These are phyloP conservation scores for Mycena venus DNA, from an alignment of 768 basidiomycete species.

Conservation along the genomic window DNA sequence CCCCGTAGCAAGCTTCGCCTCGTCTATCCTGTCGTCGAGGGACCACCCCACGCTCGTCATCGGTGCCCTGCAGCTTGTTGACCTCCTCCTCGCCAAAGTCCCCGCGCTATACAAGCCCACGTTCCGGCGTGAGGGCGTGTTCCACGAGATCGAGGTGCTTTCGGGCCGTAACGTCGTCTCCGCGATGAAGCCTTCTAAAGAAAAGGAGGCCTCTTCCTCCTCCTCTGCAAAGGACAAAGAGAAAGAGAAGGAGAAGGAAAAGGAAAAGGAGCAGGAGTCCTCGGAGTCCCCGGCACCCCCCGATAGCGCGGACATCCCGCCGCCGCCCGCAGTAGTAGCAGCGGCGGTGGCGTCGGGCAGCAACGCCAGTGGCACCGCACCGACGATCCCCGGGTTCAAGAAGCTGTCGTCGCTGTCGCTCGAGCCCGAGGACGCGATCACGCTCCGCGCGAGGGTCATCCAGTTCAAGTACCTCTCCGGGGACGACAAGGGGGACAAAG, in stretches of 20 bases:
- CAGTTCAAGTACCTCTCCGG: slow-evolving; percentile 82
- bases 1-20: slow-evolving; percentile 95
- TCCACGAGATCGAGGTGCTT: slow-evolving; percentile 91
- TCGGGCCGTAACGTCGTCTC: slow-evolving; percentile 74
- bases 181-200: slow-evolving; percentile 51
- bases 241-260: slow-evolving; percentile 52
- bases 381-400: slow-evolving; percentile 74
- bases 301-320: slow-evolving; percentile 52
- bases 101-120: slow-evolving; percentile 88
- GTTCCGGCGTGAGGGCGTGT: slow-evolving; percentile 95
- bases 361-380: too few species aligned
- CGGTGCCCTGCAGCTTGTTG: slow-evolving; percentile 93
- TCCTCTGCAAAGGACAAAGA: slow-evolving; percentile 32
- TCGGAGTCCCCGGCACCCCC: slow-evolving; percentile 54
- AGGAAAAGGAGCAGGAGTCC: slow-evolving; percentile 23
- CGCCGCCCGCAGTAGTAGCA: slow-evolving; percentile 46
- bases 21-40: slow-evolving; percentile 91
- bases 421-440: slow-evolving; percentile 92
- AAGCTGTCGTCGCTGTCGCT: slow-evolving; percentile 76
- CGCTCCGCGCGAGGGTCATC: slow-evolving; percentile 91
- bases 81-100: slow-evolving; percentile 88
- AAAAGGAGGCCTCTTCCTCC: slow-evolving; percentile 44
- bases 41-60: slow-evolving; percentile 91
- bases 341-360: slow-evolving; percentile 35
- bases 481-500: slow-evolving; percentile 68